Conservation (phyloP, 1,284 basidiomycete genomes). For the Tylopilus orsonianus region DNA sequence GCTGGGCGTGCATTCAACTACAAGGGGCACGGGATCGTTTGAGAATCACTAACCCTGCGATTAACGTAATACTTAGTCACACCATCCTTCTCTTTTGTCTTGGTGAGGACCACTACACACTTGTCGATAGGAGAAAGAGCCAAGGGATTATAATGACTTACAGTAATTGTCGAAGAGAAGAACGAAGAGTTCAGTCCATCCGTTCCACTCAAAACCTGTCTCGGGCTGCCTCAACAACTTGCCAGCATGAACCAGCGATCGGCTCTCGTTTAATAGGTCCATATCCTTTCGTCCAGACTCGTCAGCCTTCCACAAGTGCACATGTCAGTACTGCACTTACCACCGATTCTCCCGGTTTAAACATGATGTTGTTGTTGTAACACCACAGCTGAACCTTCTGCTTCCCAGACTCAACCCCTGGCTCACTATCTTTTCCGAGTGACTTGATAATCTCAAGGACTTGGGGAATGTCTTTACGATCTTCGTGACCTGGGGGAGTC, state of each 20-base stretch:
- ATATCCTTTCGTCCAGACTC: conserved; percentile 59
- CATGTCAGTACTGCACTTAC: conserved; percentile 45
- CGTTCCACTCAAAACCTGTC: conserved; percentile 75
- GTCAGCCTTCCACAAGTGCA: conserved; percentile 1
- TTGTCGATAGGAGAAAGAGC: conserved; percentile 9
- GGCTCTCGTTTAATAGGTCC: conserved; percentile 80
- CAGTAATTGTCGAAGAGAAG: conserved; percentile 92
- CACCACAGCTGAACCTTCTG: conserved; percentile 86
- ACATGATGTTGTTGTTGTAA: conserved; percentile 76
- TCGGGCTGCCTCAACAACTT: conserved; percentile 84
- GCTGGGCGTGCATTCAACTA: conserved; percentile 44
- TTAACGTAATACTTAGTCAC: conserved; percentile 77
- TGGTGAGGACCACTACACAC: conserved; percentile 80
- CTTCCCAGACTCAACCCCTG: conserved; percentile 79
- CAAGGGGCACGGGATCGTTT: not conserved
- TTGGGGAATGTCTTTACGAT: conserved; percentile 75
- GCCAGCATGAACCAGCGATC: conserved; percentile 81
- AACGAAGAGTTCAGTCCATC: conserved; percentile 85
- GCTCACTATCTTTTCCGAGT: conserved; percentile 82
- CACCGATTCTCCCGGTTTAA: conserved; percentile 76
- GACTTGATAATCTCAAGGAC: conserved; percentile 84
- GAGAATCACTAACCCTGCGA: conserved; percentile 60
- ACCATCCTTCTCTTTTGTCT: conserved; percentile 73
- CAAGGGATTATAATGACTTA: conserved; percentile 41
- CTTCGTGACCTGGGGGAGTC: conserved; percentile 73